A percentile compares a stretch with the other conserved stretches of the same genome.
Conservation (phyloP, 768 basidiomycete genomes). For the Phaeotremella skinneri region DNA sequence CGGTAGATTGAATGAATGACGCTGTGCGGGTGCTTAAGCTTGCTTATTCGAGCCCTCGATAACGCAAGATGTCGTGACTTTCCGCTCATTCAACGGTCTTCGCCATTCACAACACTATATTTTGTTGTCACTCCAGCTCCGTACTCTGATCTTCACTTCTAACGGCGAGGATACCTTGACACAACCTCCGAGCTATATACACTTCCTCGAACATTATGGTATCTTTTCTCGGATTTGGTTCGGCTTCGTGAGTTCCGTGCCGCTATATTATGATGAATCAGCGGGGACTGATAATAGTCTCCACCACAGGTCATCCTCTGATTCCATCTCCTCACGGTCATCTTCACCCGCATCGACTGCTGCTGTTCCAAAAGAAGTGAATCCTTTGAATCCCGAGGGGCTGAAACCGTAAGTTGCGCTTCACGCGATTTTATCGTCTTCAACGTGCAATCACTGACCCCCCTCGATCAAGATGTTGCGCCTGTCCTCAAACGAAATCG, state of each 20-base stretch:
- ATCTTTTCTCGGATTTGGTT: slow-evolving; percentile 25
- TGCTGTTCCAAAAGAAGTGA: slow-evolving; percentile 51
- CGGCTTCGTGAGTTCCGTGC: slow-evolving; percentile 12
- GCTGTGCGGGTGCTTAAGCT: no score
- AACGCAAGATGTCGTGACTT: background rate
- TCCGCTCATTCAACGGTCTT: background rate
- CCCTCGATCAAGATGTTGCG: slow-evolving; percentile 82
- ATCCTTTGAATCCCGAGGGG: slow-evolving; percentile 90
- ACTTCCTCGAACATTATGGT: no score
- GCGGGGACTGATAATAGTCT: background rate
- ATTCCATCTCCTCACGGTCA: slow-evolving; percentile 22
- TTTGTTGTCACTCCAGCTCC: no score
- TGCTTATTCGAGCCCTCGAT: no score
- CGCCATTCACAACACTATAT: no score
- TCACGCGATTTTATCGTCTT: background rate
- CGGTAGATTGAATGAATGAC: no score
- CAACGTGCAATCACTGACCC: background rate
- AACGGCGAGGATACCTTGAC: no score
- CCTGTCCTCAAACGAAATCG: slow-evolving; percentile 89
- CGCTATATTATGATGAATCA: slow-evolving; percentile 7
- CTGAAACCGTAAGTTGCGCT: slow-evolving; percentile 75
- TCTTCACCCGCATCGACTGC: slow-evolving; percentile 24
- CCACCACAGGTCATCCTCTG: background rate
- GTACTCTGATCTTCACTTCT: no score
- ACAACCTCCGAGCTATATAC: no score